These are phyloP conservation scores for Candida pini DNA, from an alignment of 805 yeast species.

Conservation along the genomic window DNA sequence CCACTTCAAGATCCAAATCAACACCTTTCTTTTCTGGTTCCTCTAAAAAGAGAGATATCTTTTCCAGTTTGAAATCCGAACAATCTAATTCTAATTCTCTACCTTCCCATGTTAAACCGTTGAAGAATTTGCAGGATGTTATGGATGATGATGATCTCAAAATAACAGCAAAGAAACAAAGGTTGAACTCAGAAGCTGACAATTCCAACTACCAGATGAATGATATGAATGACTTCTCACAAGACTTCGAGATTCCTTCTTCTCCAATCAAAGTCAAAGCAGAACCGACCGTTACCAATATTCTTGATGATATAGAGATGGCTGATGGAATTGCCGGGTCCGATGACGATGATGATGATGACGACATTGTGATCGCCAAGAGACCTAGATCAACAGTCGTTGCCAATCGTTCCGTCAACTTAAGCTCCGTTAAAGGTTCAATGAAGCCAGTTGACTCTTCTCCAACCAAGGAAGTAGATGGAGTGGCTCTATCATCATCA, in stretches of 20 bases:
- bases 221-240: constrained; percentile 9
- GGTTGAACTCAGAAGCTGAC: constrained; percentile 20
- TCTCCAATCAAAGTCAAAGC: constrained; percentile 23
- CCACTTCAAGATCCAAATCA: constrained; percentile 13
- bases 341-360: constrained; percentile 42
- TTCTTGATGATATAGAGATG: constrained; percentile 5
- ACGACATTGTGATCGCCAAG: constrained; percentile 52
- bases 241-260: constrained; percentile 23
- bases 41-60: constrained; percentile 21
- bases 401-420: constrained; percentile 36
- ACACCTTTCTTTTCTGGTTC: constrained; percentile 17
- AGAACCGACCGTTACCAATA: constrained; percentile 2
- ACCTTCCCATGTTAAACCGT: constrained; percentile 23
- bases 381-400: constrained; percentile 43
- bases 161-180: constrained; percentile 18
- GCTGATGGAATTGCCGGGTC: too few relatives aligned
- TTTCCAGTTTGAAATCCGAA: constrained; percentile 23
- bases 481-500: constrained; percentile 13
- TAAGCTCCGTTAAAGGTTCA: constrained; percentile 27
- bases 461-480: constrained; percentile 12
- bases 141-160: constrained; percentile 15
- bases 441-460: constrained; percentile 19
- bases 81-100: constrained; percentile 25
- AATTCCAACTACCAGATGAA: constrained; percentile 10
- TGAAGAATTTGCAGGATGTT: constrained; percentile 13